These are phyloP conservation scores for Phytophthora vignae DNA, from an alignment of 352 stramenopile genomes.

Conservation along the genomic window DNA sequence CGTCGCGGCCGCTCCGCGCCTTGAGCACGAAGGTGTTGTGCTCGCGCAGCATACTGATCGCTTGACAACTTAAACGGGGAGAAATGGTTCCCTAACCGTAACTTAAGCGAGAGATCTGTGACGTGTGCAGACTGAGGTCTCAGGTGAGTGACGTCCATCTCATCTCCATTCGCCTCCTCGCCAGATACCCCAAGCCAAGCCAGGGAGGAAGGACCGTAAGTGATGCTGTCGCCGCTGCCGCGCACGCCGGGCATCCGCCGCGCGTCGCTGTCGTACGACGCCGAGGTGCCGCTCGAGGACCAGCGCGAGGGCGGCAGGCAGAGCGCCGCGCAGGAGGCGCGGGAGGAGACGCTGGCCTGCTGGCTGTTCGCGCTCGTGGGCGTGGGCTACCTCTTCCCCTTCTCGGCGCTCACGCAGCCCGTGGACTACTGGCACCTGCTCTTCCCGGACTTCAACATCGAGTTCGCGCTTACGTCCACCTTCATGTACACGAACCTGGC, in stretches of 20 bases:
- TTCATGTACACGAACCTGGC: conserved; percentile 89
- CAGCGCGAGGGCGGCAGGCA: conserved; percentile 35
- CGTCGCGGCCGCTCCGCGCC: conserved; percentile 43
- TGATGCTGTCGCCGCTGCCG: conserved; percentile 72
- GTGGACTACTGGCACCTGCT: conserved; percentile 90
- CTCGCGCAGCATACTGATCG: conserved; percentile 49
- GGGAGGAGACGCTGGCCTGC: conserved; percentile 61
- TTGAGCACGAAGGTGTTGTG: conserved; percentile 73
- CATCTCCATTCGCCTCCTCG: conserved; percentile 14
- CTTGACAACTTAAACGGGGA: conserved; percentile 2
- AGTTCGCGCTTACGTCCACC: conserved; percentile 83
- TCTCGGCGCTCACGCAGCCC: conserved; percentile 90
- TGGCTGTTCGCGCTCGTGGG: conserved; percentile 79
- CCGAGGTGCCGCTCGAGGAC: conserved; percentile 37
- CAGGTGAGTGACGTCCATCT: not conserved
- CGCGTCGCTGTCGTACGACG: conserved; percentile 47
- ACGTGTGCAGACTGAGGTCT: conserved; percentile 11
- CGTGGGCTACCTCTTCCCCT: conserved; percentile 88
- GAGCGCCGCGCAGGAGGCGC: conserved; percentile 37
- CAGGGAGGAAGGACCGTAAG: not conserved
- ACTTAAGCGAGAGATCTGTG: conserved; percentile 11
- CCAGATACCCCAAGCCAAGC: not conserved
- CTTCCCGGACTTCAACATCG: conserved; percentile 89
- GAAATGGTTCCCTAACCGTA: not conserved
- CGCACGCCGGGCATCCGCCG: conserved; percentile 50